phyloP scores from a whole-genome alignment of 2,329 filamentous ascomycete species.

The Lecanicillium sp. region DNA sequence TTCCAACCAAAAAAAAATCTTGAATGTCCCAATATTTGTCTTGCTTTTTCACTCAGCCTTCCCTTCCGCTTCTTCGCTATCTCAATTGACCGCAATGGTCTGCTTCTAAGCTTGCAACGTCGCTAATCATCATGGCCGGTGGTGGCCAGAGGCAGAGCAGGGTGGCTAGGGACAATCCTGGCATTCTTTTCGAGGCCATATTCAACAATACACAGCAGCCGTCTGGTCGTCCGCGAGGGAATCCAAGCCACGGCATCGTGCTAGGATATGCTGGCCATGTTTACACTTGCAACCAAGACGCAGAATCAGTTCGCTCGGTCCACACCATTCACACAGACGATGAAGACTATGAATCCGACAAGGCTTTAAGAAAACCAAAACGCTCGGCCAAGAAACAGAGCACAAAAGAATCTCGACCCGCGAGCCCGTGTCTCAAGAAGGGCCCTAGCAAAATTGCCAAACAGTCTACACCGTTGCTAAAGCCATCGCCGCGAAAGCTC shows the following conservation, averaged over 20 bases:
- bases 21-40: too few species aligned
- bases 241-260: not conserved
- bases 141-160: not conserved
- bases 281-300: not conserved
- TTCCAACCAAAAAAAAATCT: not conserved
- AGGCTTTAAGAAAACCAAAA: not conserved
- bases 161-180: not conserved
- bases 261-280: slow-evolving; percentile 4
- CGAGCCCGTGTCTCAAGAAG: not conserved
- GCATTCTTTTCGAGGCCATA: slow-evolving; percentile 5
- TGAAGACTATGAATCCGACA: slow-evolving; percentile 10
- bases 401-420: not conserved
- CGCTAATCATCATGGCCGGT: slow-evolving; percentile 9
- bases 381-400: not conserved
- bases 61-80: slow-evolving; percentile 1
- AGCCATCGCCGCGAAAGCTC: slow-evolving; percentile 3
- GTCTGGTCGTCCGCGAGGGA: not conserved
- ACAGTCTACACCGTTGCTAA: not conserved
- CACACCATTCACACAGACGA: slow-evolving; percentile 12
- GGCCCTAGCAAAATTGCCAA: not conserved
- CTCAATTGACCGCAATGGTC: not conserved
- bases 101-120: slow-evolving; percentile 3
- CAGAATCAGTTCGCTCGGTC: slow-evolving; percentile 2
- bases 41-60: too few species aligned
- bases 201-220: slow-evolving; percentile 1